These are phyloP conservation scores for Aspergillus fructus DNA, from an alignment of 2,329 filamentous ascomycete species.

Conservation along the genomic window DNA sequence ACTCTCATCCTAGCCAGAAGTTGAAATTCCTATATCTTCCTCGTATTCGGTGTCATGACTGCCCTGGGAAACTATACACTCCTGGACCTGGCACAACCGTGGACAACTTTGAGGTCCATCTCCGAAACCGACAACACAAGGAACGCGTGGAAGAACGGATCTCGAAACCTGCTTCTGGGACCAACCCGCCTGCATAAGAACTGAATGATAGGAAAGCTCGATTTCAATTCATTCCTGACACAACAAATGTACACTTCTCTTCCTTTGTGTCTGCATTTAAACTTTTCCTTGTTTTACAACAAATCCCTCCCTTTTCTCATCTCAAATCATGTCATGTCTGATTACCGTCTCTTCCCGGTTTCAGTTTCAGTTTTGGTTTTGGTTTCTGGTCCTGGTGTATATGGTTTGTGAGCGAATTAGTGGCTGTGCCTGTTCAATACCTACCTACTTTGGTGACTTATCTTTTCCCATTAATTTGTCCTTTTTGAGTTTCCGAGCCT, in stretches of 20 bases:
- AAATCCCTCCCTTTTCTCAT: background rate
- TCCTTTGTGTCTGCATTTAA: background rate
- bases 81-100: conserved; percentile 82
- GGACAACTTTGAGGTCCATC: conserved; percentile 88
- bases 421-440: conserved; percentile 9
- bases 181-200: conserved; percentile 15
- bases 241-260: conserved; percentile 13
- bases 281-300: background rate
- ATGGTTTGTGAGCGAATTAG: conserved; percentile 17
- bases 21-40: conserved; percentile 82
- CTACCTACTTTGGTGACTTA: conserved; percentile 12
- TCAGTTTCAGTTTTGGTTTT: conserved; percentile 11
- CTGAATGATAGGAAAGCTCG: conserved; percentile 12
- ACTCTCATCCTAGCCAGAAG: conserved; percentile 56
- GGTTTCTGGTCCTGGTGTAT: conserved; percentile 17
- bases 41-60: conserved; percentile 87
- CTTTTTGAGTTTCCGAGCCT: background rate
- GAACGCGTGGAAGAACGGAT: conserved; percentile 63
- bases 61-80: conserved; percentile 90
- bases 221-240: background rate
- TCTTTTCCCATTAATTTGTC: background rate
- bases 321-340: background rate
- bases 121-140: conserved; percentile 79
- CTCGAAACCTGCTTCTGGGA: conserved; percentile 24
- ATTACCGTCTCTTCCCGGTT: background rate